Evolutionary conservation across 352 stramenopile genomes (phyloP).

Genomic region (Phytophthora brassicae): DNA sequence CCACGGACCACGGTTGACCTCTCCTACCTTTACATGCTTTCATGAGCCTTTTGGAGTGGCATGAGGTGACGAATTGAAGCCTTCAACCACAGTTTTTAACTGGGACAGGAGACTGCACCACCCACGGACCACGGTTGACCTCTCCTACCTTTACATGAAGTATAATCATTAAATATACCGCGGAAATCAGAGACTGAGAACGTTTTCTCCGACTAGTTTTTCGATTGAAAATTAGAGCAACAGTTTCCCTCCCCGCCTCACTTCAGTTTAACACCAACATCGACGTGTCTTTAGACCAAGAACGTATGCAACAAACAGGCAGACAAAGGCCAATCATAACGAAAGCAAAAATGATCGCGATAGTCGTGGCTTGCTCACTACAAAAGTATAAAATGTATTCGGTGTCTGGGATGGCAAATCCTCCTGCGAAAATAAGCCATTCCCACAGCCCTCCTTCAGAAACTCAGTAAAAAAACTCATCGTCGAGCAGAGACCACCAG

Average conservation of each 20-base stretch:
- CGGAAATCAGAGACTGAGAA: slow-evolving; percentile 20
- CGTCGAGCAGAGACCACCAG: neutral
- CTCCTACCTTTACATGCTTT: neutral
- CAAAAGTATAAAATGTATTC: no score
- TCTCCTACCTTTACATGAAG: neutral
- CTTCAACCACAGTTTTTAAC: slow-evolving; percentile 22
- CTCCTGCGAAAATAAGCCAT: slow-evolving; percentile 24
- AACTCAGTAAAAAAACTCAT: slow-evolving; percentile 3
- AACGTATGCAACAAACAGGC: neutral
- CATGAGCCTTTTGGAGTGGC: no score
- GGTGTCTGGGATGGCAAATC: slow-evolving; percentile 22
- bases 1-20: neutral
- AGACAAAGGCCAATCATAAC: slow-evolving; percentile 10
- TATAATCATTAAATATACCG: neutral
- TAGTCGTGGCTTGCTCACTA: slow-evolving; percentile 16
- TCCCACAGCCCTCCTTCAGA: slow-evolving; percentile 15
- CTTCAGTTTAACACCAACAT: slow-evolving; percentile 4
- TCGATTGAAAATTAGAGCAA: slow-evolving; percentile 12
- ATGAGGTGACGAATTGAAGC: no score
- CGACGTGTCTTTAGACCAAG: neutral
- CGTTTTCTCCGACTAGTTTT: slow-evolving; percentile 3
- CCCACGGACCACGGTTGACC: neutral
- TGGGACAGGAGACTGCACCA: slow-evolving; percentile 1
- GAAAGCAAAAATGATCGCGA: slow-evolving; percentile 13
- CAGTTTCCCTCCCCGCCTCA: neutral